phyloP scores from a whole-genome alignment of 768 basidiomycete genomes.

The Russula emetica region DNA sequence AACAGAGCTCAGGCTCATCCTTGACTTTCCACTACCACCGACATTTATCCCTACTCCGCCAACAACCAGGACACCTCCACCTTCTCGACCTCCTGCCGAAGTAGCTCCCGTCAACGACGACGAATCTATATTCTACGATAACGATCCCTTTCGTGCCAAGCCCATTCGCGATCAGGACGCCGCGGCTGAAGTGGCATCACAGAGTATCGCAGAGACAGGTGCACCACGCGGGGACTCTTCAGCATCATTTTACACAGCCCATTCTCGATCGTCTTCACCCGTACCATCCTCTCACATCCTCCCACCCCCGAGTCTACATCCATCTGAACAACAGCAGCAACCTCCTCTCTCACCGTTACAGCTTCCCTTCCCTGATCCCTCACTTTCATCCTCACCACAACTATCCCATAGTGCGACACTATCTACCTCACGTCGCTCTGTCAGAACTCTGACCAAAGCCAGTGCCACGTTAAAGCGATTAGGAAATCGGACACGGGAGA shows the following conservation, averaged over 20 bases:
- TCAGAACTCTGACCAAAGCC: slow-evolving; percentile 24
- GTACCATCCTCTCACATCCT: background rate
- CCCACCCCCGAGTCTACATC: background rate
- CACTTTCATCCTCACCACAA: slow-evolving; percentile 10
- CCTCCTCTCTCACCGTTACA: slow-evolving; percentile 16
- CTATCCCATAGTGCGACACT: slow-evolving; percentile 15
- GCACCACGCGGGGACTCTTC: slow-evolving; percentile 24
- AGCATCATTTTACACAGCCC: slow-evolving; percentile 28
- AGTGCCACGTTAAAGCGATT: slow-evolving; percentile 26
- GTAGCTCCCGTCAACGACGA: slow-evolving; percentile 30
- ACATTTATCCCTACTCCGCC: slow-evolving; percentile 27
- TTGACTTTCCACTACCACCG: slow-evolving; percentile 28
- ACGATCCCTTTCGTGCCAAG: slow-evolving; percentile 33
- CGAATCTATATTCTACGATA: slow-evolving; percentile 32
- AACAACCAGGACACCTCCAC: slow-evolving; percentile 7
- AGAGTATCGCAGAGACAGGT: slow-evolving; percentile 4
- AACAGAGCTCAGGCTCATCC: slow-evolving; percentile 25
- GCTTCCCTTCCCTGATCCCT: slow-evolving; percentile 16
- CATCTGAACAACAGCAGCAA: slow-evolving; percentile 6
- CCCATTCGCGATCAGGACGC: slow-evolving; percentile 18
- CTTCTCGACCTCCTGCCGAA: slow-evolving; percentile 7
- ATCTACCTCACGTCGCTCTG: slow-evolving; percentile 22
- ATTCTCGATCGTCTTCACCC: slow-evolving; percentile 22
- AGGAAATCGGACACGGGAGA: slow-evolving; percentile 24
- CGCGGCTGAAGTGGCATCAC: slow-evolving; percentile 5